A percentile compares a stretch with the other conserved stretches of the same genome.
Conservation (phyloP, 1,284 basidiomycete species). For the Cutaneotrichosporon cyanovorans region DNA sequence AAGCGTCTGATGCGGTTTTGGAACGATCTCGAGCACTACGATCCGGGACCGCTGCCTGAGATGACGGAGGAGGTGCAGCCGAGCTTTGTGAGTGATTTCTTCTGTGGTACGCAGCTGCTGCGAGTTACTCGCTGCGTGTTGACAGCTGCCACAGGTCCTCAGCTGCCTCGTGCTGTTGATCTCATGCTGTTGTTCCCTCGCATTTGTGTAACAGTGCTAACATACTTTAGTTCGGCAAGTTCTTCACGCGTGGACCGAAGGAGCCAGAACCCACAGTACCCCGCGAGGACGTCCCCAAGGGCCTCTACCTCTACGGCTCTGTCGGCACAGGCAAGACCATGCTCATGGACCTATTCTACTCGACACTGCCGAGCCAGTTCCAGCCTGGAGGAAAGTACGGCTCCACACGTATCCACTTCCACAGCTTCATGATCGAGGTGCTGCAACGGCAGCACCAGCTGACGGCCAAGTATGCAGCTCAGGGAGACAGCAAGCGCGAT, state of each 20-base stretch:
- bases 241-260: slow-evolving; percentile 50
- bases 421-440: slow-evolving; percentile 98
- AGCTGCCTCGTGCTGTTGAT: too few relatives aligned
- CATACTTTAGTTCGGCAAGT: slow-evolving; percentile 53
- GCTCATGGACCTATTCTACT: slow-evolving; percentile 98
- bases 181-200: too few relatives aligned
- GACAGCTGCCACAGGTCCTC: too few relatives aligned
- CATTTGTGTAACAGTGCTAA: not conserved
- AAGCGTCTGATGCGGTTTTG: slow-evolving; percentile 72
- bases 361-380: slow-evolving; percentile 70
- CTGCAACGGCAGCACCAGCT: slow-evolving; percentile 66
- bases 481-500: slow-evolving; percentile 56
- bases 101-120: too few relatives aligned
- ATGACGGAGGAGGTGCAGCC: slow-evolving; percentile 36
- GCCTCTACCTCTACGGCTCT: slow-evolving; percentile 93
- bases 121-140: too few relatives aligned
- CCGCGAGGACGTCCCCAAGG: slow-evolving; percentile 61
- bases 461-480: slow-evolving; percentile 54
- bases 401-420: slow-evolving; percentile 89
- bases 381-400: slow-evolving; percentile 36
- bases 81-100: slow-evolving; percentile 23
- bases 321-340: slow-evolving; percentile 93
- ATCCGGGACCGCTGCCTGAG: slow-evolving; percentile 58
- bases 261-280: slow-evolving; percentile 41
- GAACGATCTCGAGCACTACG: slow-evolving; percentile 63